These are phyloP conservation scores for Apiospora hydei DNA, from an alignment of 2,329 filamentous ascomycete species.

Conservation along the genomic window DNA sequence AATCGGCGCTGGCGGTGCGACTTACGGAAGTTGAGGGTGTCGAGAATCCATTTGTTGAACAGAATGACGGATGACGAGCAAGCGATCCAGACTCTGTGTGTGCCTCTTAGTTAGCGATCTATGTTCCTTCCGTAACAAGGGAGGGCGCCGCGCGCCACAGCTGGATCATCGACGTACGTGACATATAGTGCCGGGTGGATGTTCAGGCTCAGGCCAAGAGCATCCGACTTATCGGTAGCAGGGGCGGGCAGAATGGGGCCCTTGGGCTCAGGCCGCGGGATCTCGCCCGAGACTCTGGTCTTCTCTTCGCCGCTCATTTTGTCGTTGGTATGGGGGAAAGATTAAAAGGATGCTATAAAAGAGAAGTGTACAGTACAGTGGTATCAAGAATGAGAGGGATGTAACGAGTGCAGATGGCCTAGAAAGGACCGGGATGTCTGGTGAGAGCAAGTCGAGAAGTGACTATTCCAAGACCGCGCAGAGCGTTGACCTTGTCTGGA, in stretches of 20 bases:
- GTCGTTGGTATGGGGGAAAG: slow-evolving; percentile 36
- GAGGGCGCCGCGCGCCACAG: slow-evolving; percentile 25
- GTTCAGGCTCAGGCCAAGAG: slow-evolving; percentile 63
- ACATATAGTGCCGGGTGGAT: slow-evolving; percentile 90
- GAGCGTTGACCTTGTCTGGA: slow-evolving; percentile 16
- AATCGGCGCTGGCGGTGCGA: slow-evolving; percentile 29
- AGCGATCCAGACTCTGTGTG: slow-evolving; percentile 82
- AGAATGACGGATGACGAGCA: slow-evolving; percentile 94
- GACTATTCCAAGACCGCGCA: slow-evolving; percentile 17
- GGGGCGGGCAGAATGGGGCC: slow-evolving; percentile 77
- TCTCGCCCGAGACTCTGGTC: slow-evolving; percentile 81
- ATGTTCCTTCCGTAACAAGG: neutral
- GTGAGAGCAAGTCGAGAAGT: neutral
- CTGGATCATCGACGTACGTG: slow-evolving; percentile 54
- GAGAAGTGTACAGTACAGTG: slow-evolving; percentile 21
- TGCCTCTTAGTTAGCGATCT: neutral
- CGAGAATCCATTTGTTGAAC: slow-evolving; percentile 99
- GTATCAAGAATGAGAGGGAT: slow-evolving; percentile 2
- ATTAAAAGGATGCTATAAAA: slow-evolving; percentile 32
- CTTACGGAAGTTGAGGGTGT: slow-evolving; percentile 84
- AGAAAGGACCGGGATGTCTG: slow-evolving; percentile 10
- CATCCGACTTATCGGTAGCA: slow-evolving; percentile 68
- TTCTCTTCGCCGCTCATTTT: slow-evolving; percentile 79
- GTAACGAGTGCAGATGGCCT: slow-evolving; percentile 20
- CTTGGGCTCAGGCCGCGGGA: slow-evolving; percentile 63